Percentiles rank a stretch among this genome's conserved stretches.
Evolutionary conservation across 441 rosid species (phyloP).

Genomic region (Croton setiger): DNA sequence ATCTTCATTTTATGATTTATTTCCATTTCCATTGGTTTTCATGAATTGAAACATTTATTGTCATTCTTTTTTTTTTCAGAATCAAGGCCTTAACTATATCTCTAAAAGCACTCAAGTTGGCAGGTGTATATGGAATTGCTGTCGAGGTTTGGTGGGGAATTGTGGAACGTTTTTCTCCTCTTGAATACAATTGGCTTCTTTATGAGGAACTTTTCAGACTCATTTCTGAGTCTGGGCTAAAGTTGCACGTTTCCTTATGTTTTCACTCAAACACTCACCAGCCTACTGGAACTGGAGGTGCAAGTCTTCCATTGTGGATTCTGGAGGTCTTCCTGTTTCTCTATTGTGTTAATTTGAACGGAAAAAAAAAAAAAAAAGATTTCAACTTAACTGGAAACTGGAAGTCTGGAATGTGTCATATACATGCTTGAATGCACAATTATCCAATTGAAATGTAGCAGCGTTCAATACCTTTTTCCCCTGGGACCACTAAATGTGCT

Average conservation of each 20-base stretch:
- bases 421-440: neutral
- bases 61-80: conserved; percentile 41
- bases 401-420: no score
- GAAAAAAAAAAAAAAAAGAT: neutral
- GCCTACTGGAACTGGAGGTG: conserved; percentile 41
- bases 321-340: conserved; percentile 9
- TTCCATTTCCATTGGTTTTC: neutral
- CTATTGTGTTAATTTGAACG: neutral
- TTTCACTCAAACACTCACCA: conserved; percentile 53
- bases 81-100: conserved; percentile 58
- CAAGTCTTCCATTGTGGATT: conserved; percentile 65
- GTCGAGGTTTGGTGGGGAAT: conserved; percentile 77
- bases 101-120: conserved; percentile 63
- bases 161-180: conserved; percentile 56
- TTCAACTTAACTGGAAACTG: neutral
- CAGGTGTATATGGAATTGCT: conserved; percentile 65
- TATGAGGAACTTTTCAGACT: conserved; percentile 57
- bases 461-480: neutral
- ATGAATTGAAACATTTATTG: conserved; percentile 15
- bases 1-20: neutral
- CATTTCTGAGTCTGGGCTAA: conserved; percentile 51
- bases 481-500: neutral
- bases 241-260: conserved; percentile 56
- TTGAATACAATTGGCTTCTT: conserved; percentile 52
- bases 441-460: neutral